These are phyloP conservation scores for Suhomyces prunicola DNA, from an alignment of 805 yeast genomes.

Conservation along the genomic window DNA sequence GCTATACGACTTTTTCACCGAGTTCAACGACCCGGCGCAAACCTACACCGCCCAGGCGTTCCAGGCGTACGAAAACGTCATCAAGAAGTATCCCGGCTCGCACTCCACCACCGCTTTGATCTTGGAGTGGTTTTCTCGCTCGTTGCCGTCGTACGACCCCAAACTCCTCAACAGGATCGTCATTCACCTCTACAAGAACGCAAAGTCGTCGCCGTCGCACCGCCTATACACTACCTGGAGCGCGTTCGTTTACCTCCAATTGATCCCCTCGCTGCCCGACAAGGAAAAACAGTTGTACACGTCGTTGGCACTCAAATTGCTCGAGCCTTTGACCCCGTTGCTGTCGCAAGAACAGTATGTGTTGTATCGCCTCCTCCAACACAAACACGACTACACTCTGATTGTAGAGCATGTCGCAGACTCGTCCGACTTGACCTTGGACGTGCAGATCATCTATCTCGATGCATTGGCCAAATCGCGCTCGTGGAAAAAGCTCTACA, in stretches of 20 bases:
- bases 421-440: slow-evolving; percentile 50
- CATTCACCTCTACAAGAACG: slow-evolving; percentile 36
- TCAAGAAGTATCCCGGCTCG: slow-evolving; percentile 49
- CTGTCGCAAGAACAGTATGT: slow-evolving; percentile 68
- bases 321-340: slow-evolving; percentile 52
- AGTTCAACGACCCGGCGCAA: slow-evolving; percentile 12
- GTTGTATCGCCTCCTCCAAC: slow-evolving; percentile 47
- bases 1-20: slow-evolving; percentile 42
- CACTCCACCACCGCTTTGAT: slow-evolving; percentile 41
- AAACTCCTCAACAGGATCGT: slow-evolving; percentile 53
- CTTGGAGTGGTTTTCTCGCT: slow-evolving; percentile 55
- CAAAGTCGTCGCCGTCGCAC: slow-evolving; percentile 11
- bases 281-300: slow-evolving; percentile 55
- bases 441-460: slow-evolving; percentile 54
- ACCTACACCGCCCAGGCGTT: slow-evolving; percentile 32
- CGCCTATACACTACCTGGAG: slow-evolving; percentile 48
- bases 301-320: slow-evolving; percentile 55
- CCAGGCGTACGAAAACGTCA: slow-evolving; percentile 54
- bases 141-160: slow-evolving; percentile 47
- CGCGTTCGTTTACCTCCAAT: slow-evolving; percentile 50
- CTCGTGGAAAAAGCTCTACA: slow-evolving; percentile 43
- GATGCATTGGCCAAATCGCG: slow-evolving; percentile 42
- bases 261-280: slow-evolving; percentile 31
- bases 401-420: slow-evolving; percentile 28
- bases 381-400: slow-evolving; percentile 31